Evolutionary conservation across 164 flowering plant genomes (phyloP).

Genomic region (Vitis cinerea): DNA sequence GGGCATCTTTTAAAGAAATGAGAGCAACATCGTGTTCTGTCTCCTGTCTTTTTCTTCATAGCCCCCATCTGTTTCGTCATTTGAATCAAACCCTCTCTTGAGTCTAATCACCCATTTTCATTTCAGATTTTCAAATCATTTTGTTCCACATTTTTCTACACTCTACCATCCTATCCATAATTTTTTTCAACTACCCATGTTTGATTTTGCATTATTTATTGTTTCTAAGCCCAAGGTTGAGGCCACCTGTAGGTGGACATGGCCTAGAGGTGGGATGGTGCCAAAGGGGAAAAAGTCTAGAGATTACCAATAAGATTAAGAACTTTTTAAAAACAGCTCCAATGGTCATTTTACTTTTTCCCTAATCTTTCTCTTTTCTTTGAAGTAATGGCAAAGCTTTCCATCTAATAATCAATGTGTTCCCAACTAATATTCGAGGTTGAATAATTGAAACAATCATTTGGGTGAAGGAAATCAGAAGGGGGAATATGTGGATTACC

Average conservation of each 20-base stretch:
- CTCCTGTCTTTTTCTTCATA: constrained; percentile 9
- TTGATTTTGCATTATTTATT: no score
- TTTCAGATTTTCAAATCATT: background rate
- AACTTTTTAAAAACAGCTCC: constrained; percentile 7
- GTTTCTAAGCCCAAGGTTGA: no score
- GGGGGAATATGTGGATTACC: background rate
- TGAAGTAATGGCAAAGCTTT: constrained; percentile 11
- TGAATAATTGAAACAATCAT: constrained; percentile 9
- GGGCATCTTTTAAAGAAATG: constrained; percentile 11
- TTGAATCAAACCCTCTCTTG: background rate
- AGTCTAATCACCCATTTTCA: background rate
- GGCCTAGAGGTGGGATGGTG: no score
- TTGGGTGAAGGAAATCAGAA: constrained; percentile 1
- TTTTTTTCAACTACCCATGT: no score
- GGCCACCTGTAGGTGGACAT: no score
- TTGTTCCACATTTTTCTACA: background rate
- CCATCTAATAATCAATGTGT: constrained; percentile 10
- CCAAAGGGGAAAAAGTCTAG: background rate
- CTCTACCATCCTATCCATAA: no score
- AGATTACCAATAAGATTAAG: background rate
- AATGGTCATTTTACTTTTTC: background rate
- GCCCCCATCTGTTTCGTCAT: background rate
- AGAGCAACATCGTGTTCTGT: constrained; percentile 28
- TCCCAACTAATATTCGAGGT: constrained; percentile 1
- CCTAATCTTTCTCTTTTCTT: background rate